Evolutionary conservation across 805 yeast genomes (phyloP).

Genomic region (Metschnikowia henanensis): DNA sequence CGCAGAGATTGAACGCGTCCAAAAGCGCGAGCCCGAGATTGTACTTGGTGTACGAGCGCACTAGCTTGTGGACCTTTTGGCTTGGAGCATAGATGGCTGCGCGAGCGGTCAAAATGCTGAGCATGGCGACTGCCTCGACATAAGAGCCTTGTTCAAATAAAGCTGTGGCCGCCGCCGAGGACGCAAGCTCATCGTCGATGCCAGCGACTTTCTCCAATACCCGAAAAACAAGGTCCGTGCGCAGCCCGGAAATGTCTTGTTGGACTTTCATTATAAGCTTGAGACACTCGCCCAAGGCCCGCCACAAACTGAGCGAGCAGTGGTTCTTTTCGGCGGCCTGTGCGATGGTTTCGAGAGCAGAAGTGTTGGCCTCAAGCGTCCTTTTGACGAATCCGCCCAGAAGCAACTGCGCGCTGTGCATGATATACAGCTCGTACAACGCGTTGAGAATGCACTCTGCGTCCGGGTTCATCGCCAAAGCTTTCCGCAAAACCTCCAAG

Average conservation of each 20-base stretch:
- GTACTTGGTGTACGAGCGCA: conserved; percentile 56
- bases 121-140: conserved; percentile 34
- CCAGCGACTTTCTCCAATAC: conserved; percentile 22
- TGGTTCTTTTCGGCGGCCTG: conserved; percentile 36
- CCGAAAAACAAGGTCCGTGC: conserved; percentile 29
- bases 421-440: conserved; percentile 55
- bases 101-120: conserved; percentile 48
- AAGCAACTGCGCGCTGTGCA: conserved; percentile 52
- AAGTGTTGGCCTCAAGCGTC: conserved; percentile 49
- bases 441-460: conserved; percentile 51
- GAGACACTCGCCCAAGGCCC: conserved; percentile 56
- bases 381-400: conserved; percentile 66
- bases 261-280: conserved; percentile 55
- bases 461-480: conserved; percentile 44
- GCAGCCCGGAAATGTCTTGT: conserved; percentile 50
- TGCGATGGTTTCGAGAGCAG: conserved; percentile 45
- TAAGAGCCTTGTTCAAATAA: conserved; percentile 16
- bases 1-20: conserved; percentile 35
- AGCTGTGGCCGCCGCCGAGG: conserved; percentile 16
- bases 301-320: conserved; percentile 63
- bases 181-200: conserved; percentile 18
- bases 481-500: conserved; percentile 41
- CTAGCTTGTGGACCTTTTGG: conserved; percentile 41
- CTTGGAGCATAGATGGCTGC: conserved; percentile 43
- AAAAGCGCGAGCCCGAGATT: conserved; percentile 72